These are phyloP conservation scores for Pseudopithomyces maydicus DNA, from an alignment of 2,329 filamentous ascomycete species.

Conservation along the genomic window DNA sequence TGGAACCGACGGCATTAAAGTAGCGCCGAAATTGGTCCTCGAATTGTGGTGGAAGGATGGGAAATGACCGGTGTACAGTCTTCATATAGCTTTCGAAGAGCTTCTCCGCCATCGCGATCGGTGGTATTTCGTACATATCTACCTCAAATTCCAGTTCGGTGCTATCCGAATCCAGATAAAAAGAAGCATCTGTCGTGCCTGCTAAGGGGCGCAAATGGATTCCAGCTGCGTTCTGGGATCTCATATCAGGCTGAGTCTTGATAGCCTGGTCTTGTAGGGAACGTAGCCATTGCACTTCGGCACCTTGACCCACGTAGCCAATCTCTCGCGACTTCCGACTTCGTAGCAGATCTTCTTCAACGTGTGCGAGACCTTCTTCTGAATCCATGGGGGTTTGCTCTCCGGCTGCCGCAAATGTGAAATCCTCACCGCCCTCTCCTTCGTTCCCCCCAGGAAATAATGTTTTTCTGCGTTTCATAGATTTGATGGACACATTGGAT, in stretches of 20 bases:
- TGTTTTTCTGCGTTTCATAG: constrained; percentile 2
- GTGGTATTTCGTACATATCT: constrained; percentile 40
- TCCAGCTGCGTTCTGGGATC: not conserved
- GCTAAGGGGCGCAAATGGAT: constrained; percentile 7
- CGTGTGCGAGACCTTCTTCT: constrained; percentile 33
- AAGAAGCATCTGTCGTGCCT: constrained; percentile 26
- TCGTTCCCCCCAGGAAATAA: not conserved
- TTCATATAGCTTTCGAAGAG: constrained; percentile 44
- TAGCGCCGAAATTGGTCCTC: constrained; percentile 25
- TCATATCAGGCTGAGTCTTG: not conserved
- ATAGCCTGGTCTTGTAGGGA: constrained; percentile 22
- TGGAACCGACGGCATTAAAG: constrained; percentile 11
- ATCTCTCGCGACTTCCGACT: constrained; percentile 34
- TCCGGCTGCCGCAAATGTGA: constrained; percentile 11
- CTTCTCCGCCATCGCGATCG: constrained; percentile 32
- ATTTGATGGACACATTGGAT: constrained; percentile 2
- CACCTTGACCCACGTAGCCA: constrained; percentile 41
- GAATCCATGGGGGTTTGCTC: constrained; percentile 31
- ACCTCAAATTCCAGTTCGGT: constrained; percentile 29
- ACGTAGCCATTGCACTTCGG: constrained; percentile 41
- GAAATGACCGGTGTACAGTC: constrained; percentile 40
- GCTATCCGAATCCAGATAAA: constrained; percentile 43
- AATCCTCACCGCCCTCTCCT: not conserved
- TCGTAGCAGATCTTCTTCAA: constrained; percentile 38
- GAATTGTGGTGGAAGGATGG: constrained; percentile 34